phyloP scores from a whole-genome alignment of 2,329 filamentous ascomycete genomes.

The Aspergillus cejpii region DNA sequence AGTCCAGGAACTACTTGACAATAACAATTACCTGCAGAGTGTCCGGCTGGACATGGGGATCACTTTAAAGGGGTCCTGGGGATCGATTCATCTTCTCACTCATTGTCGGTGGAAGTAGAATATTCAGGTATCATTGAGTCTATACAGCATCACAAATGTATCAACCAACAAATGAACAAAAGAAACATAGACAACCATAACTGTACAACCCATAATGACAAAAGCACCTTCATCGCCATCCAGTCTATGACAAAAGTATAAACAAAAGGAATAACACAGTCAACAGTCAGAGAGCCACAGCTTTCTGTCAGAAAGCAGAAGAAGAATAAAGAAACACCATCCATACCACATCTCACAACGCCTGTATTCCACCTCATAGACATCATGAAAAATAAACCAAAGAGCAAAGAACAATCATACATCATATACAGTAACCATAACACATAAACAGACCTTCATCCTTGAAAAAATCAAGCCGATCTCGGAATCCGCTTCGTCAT shows the following conservation, averaged over 20 bases:
- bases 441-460: slow-evolving; percentile 8
- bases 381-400: not conserved
- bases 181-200: not conserved
- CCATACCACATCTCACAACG: no score
- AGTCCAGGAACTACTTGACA: no score
- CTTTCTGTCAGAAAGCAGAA: no score
- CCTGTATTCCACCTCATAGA: no score
- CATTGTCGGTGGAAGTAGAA: no score
- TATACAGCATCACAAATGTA: no score
- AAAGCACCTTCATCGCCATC: not conserved
- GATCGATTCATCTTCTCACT: no score
- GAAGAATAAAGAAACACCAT: no score
- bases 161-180: not conserved
- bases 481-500: slow-evolving; percentile 24
- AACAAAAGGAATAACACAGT: not conserved
- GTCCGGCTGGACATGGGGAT: no score
- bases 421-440: not conserved
- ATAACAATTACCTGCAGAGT: no score
- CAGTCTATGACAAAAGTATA: not conserved
- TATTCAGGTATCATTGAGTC: no score
- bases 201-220: not conserved
- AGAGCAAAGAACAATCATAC: not conserved
- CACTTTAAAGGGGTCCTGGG: no score
- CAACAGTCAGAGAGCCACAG: not conserved
- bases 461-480: slow-evolving; percentile 14